Base-by-base conservation (phyloP, 2,329 filamentous ascomycete species). In the Neoascochyta sp. region DNA sequence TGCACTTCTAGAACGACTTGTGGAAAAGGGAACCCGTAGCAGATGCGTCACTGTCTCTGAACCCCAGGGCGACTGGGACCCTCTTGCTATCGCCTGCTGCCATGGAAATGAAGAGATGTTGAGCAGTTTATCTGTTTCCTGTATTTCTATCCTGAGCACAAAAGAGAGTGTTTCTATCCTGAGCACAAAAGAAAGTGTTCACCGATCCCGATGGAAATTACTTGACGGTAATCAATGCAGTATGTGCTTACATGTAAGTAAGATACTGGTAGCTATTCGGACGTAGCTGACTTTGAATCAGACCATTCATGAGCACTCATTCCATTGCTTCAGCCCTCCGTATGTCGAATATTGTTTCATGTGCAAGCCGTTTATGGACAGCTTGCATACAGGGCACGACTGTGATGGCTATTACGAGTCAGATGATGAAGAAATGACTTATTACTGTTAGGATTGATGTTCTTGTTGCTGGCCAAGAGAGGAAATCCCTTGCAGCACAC, bases 171-270 rank as follows among this genome's bases (percentile, higher is more conserved):
- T n/a, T n/a, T n/a, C n/a, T n/a, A n/a, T n/a, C n/a, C n/a, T n/a
- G n/a, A n/a, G n/a, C n/a, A n/a, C n/a, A n/a, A n/a, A n/a, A n/a
- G n/a, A n/a, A n/a, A n/a, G n/a, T n/a, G n/a, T n/a, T n/a, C n/a
- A n/a, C n/a, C n/a, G n/a, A n/a, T n/a, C n/a, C n/a, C n/a, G n/a
- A n/a, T n/a, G n/a, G n/a, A n/a, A n/a, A n/a, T n/a, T n/a, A 12
- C 29, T 32, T 14, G 9, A 14, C 14, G 16, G 32, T 24, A 13
- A n/a, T 20, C 16, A 1, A 3, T 45, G 39, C 16, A 22, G 34
- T 16, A 31, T 32, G 16, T 45, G 36, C 26, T 31, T 30, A 3
- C 33, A 38, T 32, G 42, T 40, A 39, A 32, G 42, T 43, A n/a
- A 4, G 17, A 3, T 31, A 10, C 22, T 15, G 5, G n/a, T 22